These are phyloP conservation scores for Rhodamnia rubescens DNA, from an alignment of 345 rosid species.

Conservation along the genomic window DNA sequence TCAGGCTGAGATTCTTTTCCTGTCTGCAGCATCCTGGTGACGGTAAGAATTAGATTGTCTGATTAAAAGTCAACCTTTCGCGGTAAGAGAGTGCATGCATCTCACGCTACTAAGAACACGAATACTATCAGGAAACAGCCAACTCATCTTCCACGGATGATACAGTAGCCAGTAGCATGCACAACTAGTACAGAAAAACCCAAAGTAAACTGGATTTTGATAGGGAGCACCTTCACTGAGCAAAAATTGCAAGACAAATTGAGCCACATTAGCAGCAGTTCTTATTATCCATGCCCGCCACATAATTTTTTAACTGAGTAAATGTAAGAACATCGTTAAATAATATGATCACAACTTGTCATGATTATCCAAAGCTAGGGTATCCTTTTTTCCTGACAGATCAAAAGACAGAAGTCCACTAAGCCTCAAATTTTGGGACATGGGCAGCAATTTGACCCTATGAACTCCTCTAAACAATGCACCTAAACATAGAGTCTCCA, in stretches of 20 bases:
- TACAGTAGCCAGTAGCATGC: background rate
- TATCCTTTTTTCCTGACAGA: background rate
- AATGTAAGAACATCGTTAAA: background rate
- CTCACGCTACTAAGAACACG: background rate
- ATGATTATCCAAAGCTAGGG: background rate
- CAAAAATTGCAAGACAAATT: background rate
- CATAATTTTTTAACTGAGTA: background rate
- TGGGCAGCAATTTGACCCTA: background rate
- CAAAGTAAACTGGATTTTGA: background rate
- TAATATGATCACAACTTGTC: background rate
- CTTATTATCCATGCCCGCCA: background rate
- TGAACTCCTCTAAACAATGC: background rate
- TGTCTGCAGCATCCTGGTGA: conserved; percentile 70
- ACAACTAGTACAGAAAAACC: background rate
- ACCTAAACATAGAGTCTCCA: background rate
- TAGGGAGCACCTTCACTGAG: background rate
- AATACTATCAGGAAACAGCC: background rate
- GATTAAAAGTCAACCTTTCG: background rate
- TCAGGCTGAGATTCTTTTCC: conserved; percentile 76
- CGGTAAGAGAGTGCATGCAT: background rate
- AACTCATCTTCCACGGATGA: background rate
- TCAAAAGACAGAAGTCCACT: background rate
- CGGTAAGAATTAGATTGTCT: background rate
- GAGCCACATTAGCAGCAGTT: background rate
- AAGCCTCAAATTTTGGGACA: background rate